Evolutionary conservation across 164 flowering plant genomes (phyloP).

Genomic region (Liriodendron chinense): DNA sequence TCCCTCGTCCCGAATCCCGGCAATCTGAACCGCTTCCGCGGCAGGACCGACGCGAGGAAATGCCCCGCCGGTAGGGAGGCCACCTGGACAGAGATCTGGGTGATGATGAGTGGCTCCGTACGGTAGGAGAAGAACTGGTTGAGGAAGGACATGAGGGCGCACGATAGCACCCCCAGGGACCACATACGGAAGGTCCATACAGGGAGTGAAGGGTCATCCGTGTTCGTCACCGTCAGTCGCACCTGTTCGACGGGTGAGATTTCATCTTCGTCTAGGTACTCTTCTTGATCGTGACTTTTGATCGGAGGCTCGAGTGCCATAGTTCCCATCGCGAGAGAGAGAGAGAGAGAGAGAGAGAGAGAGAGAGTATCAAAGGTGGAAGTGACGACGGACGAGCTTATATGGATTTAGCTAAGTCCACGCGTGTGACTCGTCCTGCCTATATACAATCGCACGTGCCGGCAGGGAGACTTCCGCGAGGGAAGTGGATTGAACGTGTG

Average conservation of each 20-base stretch:
- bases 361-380: background rate
- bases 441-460: no score
- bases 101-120: conserved; percentile 57
- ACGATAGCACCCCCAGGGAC: conserved; percentile 71
- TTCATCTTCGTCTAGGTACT: conserved; percentile 40
- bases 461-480: no score
- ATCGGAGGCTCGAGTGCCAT: background rate
- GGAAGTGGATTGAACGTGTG: no score
- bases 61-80: conserved; percentile 67
- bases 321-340: conserved; percentile 10
- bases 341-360: no score
- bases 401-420: no score
- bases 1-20: conserved; percentile 29
- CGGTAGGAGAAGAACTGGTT: conserved; percentile 86
- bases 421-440: no score
- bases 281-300: background rate
- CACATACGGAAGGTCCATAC: conserved; percentile 96
- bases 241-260: conserved; percentile 80
- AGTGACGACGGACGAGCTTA: background rate
- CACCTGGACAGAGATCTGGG: conserved; percentile 64
- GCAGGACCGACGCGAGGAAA: conserved; percentile 54
- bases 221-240: conserved; percentile 71
- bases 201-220: conserved; percentile 78
- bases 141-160: conserved; percentile 63
- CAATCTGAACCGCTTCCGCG: conserved; percentile 34